phyloP scores from a whole-genome alignment of 2,329 filamentous ascomycete species.

The Diaporthe sp. region DNA sequence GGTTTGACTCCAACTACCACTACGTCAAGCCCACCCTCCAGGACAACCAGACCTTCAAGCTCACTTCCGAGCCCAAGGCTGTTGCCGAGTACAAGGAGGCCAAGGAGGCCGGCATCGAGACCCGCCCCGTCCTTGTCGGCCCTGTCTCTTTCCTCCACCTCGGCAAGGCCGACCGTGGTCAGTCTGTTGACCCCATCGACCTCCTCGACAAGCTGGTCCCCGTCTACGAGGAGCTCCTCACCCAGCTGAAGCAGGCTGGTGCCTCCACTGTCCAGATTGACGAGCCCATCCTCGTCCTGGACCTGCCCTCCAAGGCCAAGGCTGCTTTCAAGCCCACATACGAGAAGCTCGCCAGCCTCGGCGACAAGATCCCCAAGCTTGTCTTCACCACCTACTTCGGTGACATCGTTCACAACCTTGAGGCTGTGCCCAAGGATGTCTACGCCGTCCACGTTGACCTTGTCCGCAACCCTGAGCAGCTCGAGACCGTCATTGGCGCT shows the following conservation, averaged over 20 bases:
- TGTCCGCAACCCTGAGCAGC: constrained; percentile 98
- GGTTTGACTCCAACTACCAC: constrained; percentile 99
- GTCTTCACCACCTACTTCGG: constrained; percentile 98
- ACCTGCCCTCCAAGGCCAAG: constrained; percentile 91
- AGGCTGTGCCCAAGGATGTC: constrained; percentile 83
- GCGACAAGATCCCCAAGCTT: constrained; percentile 86
- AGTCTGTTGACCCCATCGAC: constrained; percentile 92
- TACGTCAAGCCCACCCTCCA: constrained; percentile 99
- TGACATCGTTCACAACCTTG: constrained; percentile 99
- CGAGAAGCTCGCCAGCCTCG: constrained; percentile 84
- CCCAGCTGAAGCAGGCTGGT: constrained; percentile 95
- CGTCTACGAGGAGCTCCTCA: constrained; percentile 92
- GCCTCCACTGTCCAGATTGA: constrained; percentile 98
- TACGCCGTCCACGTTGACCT: constrained; percentile 95
- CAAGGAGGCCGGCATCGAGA: constrained; percentile 94
- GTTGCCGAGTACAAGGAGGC: constrained; percentile 95
- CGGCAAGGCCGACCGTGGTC: constrained; percentile 97
- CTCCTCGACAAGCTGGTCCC: constrained; percentile 94
- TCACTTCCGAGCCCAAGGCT: constrained; percentile 89
- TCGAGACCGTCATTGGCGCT: constrained; percentile 84
- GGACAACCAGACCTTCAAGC: constrained; percentile 96
- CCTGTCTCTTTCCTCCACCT: constrained; percentile 98
- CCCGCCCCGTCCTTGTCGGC: constrained; percentile 93
- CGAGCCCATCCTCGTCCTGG: constrained; percentile 96
- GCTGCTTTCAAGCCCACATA: constrained; percentile 98